Evolutionary conservation across 129 eudicot species (phyloP).

Genomic region (Centaurea solstitialis): DNA sequence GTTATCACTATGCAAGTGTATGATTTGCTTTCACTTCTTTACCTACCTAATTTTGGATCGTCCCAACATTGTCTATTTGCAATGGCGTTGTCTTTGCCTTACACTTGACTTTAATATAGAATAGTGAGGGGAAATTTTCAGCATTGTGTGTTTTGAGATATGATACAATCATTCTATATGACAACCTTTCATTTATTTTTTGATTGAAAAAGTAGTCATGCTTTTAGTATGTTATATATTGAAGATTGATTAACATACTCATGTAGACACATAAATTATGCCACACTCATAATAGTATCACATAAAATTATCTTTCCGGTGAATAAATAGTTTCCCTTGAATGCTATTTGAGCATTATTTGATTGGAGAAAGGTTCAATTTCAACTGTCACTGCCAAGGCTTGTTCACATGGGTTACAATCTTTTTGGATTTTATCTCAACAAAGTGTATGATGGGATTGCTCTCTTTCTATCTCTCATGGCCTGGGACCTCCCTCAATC

Average conservation of each 20-base stretch:
- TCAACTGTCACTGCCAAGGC: conserved; percentile 13
- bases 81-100: not conserved
- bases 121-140: no score
- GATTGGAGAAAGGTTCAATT: conserved; percentile 18
- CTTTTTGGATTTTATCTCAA: conserved; percentile 1
- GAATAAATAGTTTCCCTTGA: not conserved
- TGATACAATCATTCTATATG: no score
- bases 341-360: conserved; percentile 2
- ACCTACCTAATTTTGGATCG: not conserved
- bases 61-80: not conserved
- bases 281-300: not conserved
- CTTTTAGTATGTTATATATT: not conserved
- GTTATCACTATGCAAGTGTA: not conserved
- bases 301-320: not conserved
- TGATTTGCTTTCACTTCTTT: not conserved
- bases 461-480: not conserved
- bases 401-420: conserved; percentile 15
- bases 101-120: not conserved
- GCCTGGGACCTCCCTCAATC: not conserved
- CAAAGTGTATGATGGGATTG: not conserved
- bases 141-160: no score
- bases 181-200: not conserved
- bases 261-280: not conserved
- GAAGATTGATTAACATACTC: not conserved
- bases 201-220: not conserved